These are phyloP conservation scores for Alternaria angustiovoidea DNA, from an alignment of 2,329 filamentous ascomycete genomes.

Conservation along the genomic window DNA sequence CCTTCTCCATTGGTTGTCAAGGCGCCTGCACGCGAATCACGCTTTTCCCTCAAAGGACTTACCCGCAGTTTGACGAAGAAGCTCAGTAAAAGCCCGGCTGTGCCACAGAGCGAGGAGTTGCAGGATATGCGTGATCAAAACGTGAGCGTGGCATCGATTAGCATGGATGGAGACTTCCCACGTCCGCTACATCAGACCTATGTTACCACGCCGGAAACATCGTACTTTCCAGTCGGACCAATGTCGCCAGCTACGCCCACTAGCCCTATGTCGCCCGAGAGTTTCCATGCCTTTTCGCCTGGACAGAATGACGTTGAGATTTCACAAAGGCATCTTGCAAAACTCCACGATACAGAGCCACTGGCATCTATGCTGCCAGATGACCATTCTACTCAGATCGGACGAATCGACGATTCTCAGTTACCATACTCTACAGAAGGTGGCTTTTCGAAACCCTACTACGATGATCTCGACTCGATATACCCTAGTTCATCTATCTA, in stretches of 20 bases:
- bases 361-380: slow-evolving; percentile 44
- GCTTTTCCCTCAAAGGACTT: slow-evolving; percentile 44
- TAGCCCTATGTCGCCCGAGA: slow-evolving; percentile 14
- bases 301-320: slow-evolving; percentile 18
- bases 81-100: slow-evolving; percentile 27
- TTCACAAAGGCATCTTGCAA: neutral
- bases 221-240: slow-evolving; percentile 30
- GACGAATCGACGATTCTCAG: slow-evolving; percentile 19
- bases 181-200: slow-evolving; percentile 33
- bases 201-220: slow-evolving; percentile 19
- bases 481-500: slow-evolving; percentile 46
- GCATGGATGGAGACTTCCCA: slow-evolving; percentile 27
- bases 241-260: slow-evolving; percentile 29
- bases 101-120: slow-evolving; percentile 31
- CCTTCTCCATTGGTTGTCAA: slow-evolving; percentile 30
- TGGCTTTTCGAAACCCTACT: slow-evolving; percentile 29
- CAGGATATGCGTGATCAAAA: slow-evolving; percentile 28
- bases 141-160: slow-evolving; percentile 17
- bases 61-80: slow-evolving; percentile 40
- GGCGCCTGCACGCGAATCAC: slow-evolving; percentile 32
- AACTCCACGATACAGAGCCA: slow-evolving; percentile 21
- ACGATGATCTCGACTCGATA: slow-evolving; percentile 41
- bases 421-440: slow-evolving; percentile 20
- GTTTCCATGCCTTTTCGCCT: slow-evolving; percentile 13
- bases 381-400: slow-evolving; percentile 31